Evolutionary conservation across 768 basidiomycete species (phyloP), one percentile per base, ranked within the genome.

Genomic region (Polyporus arcularius): DNA sequence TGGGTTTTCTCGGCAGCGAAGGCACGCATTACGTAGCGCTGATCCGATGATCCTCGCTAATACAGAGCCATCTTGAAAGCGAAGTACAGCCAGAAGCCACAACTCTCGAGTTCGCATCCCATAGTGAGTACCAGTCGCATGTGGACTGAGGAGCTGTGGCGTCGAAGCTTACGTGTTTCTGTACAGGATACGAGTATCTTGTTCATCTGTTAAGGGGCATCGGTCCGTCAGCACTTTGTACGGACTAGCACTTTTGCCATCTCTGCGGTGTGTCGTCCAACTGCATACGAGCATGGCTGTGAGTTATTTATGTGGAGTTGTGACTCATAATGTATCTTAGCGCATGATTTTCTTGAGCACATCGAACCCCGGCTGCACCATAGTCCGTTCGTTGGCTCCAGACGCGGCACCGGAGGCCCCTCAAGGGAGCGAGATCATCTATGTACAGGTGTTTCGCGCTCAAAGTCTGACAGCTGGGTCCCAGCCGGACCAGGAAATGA

Each of bases 81-180:
- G 12, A 79, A 83, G 62, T 92, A 82, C 72, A 83, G 82, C 66
- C 89, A 92, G 79, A 87, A 82, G 63, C 87, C 88, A 4, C 89
- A 75, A 72, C 71, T 92, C 14, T 87, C 87, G 7, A 87, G 85
- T 60, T 90, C 89, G 16, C 90, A 15, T 28, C 35, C 28, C 21
- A 26, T 26, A 26, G 21, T 32, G 54, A 40, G 16, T 9, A 32
- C 21, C 14, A 16, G 21, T 31, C 39, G 42, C 32, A 38, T 38
- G 35, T 35, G 35, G 7, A 8, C 16, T 15, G 42, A 15, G 12
- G 14, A 53, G 11, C 9, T 15, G 39, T 53, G 40, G 18, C 3
- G 26, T 21, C 5, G 26, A n/a, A 28, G 6, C 45, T 55, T 18
- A 54, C 47, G 14, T 55, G 16, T 10, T 26, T 2, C 45, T 53